Evolutionary conservation across 805 yeast species (phyloP).

Genomic region (Millerozyma acaciae): DNA sequence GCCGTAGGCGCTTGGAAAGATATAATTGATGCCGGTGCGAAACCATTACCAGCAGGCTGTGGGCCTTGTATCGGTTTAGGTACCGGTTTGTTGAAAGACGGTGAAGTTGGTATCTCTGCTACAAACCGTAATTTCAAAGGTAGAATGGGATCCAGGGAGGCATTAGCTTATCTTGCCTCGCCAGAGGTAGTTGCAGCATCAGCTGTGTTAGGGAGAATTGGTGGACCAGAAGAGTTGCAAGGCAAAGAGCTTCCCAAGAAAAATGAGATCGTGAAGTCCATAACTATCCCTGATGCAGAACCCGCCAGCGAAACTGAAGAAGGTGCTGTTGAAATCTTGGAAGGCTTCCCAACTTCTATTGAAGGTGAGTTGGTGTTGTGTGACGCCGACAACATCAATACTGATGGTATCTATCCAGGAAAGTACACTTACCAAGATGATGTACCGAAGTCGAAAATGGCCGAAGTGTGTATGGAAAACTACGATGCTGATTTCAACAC

Average conservation of each 20-base stretch:
- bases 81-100: slow-evolving; percentile 86
- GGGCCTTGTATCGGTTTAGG: slow-evolving; percentile 99
- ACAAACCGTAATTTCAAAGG: slow-evolving; percentile 99
- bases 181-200: slow-evolving; percentile 99
- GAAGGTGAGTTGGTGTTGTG: slow-evolving; percentile 91
- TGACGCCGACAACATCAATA: slow-evolving; percentile 95
- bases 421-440: slow-evolving; percentile 98
- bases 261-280: slow-evolving; percentile 45
- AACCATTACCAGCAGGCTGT: slow-evolving; percentile 95
- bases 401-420: slow-evolving; percentile 99
- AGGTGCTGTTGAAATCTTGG: slow-evolving; percentile 66
- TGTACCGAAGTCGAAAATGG: slow-evolving; percentile 92
- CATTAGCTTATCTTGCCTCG: slow-evolving; percentile 91
- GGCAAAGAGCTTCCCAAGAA: slow-evolving; percentile 49
- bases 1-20: slow-evolving; percentile 88
- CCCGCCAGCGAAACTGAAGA: slow-evolving; percentile 28
- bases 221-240: slow-evolving; percentile 80
- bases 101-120: slow-evolving; percentile 97
- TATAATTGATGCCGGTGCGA: slow-evolving; percentile 88
- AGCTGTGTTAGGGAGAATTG: slow-evolving; percentile 92
- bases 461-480: slow-evolving; percentile 98
- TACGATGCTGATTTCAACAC: slow-evolving; percentile 84
- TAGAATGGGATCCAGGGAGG: slow-evolving; percentile 97
- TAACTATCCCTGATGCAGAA: slow-evolving; percentile 22
- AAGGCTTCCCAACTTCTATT: slow-evolving; percentile 86